Base-by-base conservation (phyloP, 441 rosid species). In the Isatis lusitanica region DNA sequence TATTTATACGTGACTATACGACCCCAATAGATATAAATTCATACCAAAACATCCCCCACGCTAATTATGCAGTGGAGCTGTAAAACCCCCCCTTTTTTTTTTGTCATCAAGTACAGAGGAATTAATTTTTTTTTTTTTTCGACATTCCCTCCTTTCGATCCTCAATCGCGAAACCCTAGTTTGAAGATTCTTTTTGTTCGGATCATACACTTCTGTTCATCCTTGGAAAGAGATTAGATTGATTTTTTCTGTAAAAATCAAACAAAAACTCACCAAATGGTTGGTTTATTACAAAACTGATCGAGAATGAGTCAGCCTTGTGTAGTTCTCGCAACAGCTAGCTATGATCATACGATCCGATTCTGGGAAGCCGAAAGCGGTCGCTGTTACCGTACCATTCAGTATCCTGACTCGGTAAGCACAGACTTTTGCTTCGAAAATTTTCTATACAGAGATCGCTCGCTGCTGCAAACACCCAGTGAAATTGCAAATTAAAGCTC, bases 321-420 rank as follows among this genome's bases (percentile, higher is more conserved):
- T 15, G 98, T 92, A 71, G 84, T 94, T 70, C 96, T 92, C 33
- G 98, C 97, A 46, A 91, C 98, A 4, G 98, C 98, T 58, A 89
- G 98, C 85, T 95, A 92, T 74, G 99, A 92, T 81, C 94, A 88
- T 59, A 88, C 92, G 26, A 91, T 95, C 66, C 86, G 87, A 65
- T 95, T 93, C 78, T 91, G 98, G 98, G 97, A 95, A 82, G 98
- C 98, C 7, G 90, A 91, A 73, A 91, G 96, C 39, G 96, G 96
- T 38, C 96, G 96, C 15, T 95, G 98, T 82, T 91, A 92, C 80
- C 92, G 95, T 18, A 91, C 97, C 30, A 88, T 91, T 68, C 99
- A 91, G 68, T 91, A 88, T 83, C 98, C 97, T 11, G 97, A 91
- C 70, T 85, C 96, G 70, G 98, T 92, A 39, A n/a, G 18, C 47